These are phyloP conservation scores for Cyberlindnera samutprakarnensis DNA, from an alignment of 805 yeast species.

Conservation along the genomic window DNA sequence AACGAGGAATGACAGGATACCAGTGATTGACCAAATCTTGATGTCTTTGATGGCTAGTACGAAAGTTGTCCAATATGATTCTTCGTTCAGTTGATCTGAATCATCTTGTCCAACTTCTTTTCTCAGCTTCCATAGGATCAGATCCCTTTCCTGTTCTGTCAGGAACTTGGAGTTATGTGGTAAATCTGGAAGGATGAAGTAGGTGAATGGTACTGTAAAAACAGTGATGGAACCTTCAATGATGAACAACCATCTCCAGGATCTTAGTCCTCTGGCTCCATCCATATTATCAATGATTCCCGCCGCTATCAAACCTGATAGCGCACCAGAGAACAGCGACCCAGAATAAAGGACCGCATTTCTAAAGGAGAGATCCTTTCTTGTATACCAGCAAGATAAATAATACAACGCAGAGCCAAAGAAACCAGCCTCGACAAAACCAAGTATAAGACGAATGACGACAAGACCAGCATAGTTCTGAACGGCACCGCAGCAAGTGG, in stretches of 20 bases:
- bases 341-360: slow-evolving; percentile 48
- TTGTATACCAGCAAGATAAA: slow-evolving; percentile 45
- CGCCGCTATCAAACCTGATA: slow-evolving; percentile 47
- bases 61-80: slow-evolving; percentile 29
- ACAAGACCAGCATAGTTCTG: slow-evolving; percentile 23
- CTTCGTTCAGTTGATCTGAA: slow-evolving; percentile 18
- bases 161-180: slow-evolving; percentile 43
- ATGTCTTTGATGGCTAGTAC: slow-evolving; percentile 31
- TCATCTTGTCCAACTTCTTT: slow-evolving; percentile 24
- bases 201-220: slow-evolving; percentile 37
- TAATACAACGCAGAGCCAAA: slow-evolving; percentile 45
- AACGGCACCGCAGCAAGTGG: slow-evolving; percentile 29
- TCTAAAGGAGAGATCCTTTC: slow-evolving; percentile 39
- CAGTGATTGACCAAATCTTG: slow-evolving; percentile 41
- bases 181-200: slow-evolving; percentile 43
- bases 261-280: slow-evolving; percentile 33
- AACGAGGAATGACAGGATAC: slow-evolving; percentile 35
- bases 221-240: slow-evolving; percentile 53
- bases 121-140: slow-evolving; percentile 21
- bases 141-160: slow-evolving; percentile 36
- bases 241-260: slow-evolving; percentile 64
- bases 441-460: slow-evolving; percentile 31
- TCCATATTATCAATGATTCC: slow-evolving; percentile 39
- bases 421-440: slow-evolving; percentile 40
- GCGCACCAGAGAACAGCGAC: slow-evolving; percentile 47